Percentiles rank a stretch among this genome's conserved stretches.
These are phyloP conservation scores for Pterocarpus macrocarpus DNA, from an alignment of 306 rosid species.

Conservation along the genomic window DNA sequence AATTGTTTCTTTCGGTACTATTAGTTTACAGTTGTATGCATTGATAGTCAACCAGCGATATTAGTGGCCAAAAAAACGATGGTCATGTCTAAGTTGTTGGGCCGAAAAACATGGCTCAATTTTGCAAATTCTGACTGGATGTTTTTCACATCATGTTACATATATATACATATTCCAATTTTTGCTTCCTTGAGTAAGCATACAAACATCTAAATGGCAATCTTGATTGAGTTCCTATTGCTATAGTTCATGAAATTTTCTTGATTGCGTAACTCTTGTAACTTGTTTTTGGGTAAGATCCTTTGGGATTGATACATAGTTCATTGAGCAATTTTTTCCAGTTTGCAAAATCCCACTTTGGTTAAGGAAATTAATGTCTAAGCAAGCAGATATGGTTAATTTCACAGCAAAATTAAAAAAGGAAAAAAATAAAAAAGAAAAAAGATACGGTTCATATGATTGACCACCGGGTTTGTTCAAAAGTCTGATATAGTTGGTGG, in stretches of 20 bases:
- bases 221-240: not conserved
- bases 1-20: conserved; percentile 31
- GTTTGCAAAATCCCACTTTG: not conserved
- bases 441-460: no score
- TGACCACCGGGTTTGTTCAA: no score
- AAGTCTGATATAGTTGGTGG: no score
- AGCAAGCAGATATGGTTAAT: no score
- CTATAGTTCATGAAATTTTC: not conserved
- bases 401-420: no score
- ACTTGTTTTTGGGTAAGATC: not conserved
- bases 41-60: conserved; percentile 41
- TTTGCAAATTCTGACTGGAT: conserved; percentile 30
- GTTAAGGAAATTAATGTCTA: not conserved
- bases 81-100: conserved; percentile 26
- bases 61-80: conserved; percentile 5
- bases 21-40: conserved; percentile 45
- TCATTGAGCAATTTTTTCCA: not conserved
- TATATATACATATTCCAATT: conserved; percentile 2
- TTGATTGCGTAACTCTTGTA: not conserved
- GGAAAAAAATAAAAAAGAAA: no score
- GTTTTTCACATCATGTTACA: conserved; percentile 30
- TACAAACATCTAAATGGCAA: conserved; percentile 10
- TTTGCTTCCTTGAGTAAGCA: conserved; percentile 8
- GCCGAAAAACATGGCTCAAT: conserved; percentile 34
- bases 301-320: not conserved